phyloP scores from a whole-genome alignment of 163 green algal species.

The Coccomyxa subellipsoidea region DNA sequence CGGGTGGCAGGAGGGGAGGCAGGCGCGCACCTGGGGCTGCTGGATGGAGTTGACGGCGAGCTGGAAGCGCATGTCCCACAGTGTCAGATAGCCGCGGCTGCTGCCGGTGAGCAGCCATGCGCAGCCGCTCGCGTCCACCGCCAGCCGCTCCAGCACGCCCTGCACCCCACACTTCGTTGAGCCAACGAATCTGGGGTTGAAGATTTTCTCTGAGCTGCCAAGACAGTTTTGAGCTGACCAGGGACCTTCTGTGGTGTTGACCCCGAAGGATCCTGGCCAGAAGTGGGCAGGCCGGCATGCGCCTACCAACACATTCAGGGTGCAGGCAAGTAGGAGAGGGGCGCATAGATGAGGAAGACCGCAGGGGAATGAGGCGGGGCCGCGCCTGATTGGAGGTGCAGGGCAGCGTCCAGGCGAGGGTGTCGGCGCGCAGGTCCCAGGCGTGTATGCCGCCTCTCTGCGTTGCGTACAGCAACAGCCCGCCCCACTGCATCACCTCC shows the following conservation, averaged over 20 bases:
- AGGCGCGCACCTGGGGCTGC: slow-evolving; percentile 29
- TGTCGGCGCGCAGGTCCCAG: slow-evolving; percentile 63
- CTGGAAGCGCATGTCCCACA: slow-evolving; percentile 85
- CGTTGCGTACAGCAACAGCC: slow-evolving; percentile 57
- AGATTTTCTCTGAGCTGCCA: too few relatives aligned
- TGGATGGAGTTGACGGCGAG: slow-evolving; percentile 39
- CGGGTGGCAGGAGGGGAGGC: not conserved
- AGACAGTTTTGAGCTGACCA: too few relatives aligned
- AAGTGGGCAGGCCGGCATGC: too few relatives aligned
- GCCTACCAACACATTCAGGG: too few relatives aligned
- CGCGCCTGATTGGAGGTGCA: slow-evolving; percentile 26
- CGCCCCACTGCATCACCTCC: slow-evolving; percentile 52
- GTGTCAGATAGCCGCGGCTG: slow-evolving; percentile 54
- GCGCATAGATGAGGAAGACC: not conserved
- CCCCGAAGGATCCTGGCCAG: too few relatives aligned
- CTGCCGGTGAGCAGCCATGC: slow-evolving; percentile 63
- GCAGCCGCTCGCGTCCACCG: slow-evolving; percentile 22
- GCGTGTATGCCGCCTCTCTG: slow-evolving; percentile 65
- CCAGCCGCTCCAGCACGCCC: slow-evolving; percentile 24
- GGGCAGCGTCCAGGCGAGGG: slow-evolving; percentile 59
- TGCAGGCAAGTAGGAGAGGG: too few relatives aligned
- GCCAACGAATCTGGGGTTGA: not conserved
- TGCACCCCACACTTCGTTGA: not conserved
- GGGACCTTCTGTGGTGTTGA: too few relatives aligned
- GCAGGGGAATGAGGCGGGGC: too few relatives aligned